Percentiles rank a stretch among this genome's conserved stretches.
These are phyloP conservation scores for Chlorella sp. DNA, from an alignment of 139 green algal species.

Conservation along the genomic window DNA sequence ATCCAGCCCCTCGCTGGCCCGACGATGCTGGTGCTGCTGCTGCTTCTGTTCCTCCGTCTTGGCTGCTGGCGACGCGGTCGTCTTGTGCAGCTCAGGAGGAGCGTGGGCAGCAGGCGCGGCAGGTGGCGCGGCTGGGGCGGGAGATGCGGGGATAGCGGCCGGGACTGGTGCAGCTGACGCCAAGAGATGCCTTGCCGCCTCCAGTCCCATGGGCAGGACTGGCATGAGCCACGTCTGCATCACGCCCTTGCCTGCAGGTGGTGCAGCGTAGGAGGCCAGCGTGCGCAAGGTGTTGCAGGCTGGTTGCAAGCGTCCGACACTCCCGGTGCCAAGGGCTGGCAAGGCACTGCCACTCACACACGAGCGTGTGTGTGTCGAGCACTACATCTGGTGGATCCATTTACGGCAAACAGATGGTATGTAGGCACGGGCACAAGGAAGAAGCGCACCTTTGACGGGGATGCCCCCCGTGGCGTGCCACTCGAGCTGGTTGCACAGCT, in stretches of 20 bases:
- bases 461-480: conserved; percentile 25
- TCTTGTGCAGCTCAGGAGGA: no score
- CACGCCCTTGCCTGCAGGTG: background rate
- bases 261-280: background rate
- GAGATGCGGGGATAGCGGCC: no score
- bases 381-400: no score
- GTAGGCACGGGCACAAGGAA: background rate
- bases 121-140: no score
- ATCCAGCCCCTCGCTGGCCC: no score
- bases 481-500: conserved; percentile 8
- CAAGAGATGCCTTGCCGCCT: background rate
- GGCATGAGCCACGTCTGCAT: background rate
- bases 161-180: no score
- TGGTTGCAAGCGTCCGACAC: background rate
- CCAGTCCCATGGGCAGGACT: background rate
- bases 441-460: conserved; percentile 7
- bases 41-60: no score
- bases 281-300: background rate
- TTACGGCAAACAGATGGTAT: no score
- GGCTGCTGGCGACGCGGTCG: no score
- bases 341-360: background rate
- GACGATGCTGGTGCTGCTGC: no score
- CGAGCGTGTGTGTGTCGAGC: background rate
- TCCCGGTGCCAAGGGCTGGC: background rate
- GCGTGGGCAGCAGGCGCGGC: no score